These are phyloP conservation scores for Tuber aestivum DNA, from an alignment of 495 filamentous ascomycete genomes.

Conservation along the genomic window DNA sequence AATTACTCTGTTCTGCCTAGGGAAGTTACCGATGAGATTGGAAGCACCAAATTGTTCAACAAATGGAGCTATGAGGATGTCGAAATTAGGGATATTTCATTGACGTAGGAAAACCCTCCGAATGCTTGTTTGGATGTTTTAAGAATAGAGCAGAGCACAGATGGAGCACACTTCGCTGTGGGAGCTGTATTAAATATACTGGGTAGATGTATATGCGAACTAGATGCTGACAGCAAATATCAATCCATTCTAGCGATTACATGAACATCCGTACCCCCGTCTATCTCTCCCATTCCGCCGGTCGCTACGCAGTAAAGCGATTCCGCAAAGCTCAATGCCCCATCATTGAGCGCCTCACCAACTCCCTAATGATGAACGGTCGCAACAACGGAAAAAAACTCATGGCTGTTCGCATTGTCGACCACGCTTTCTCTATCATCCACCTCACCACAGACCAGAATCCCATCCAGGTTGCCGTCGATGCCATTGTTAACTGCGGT, in stretches of 20 bases:
- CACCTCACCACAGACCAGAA: slow-evolving; percentile 99
- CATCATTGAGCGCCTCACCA: slow-evolving; percentile 99
- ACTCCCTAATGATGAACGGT: slow-evolving; percentile 99
- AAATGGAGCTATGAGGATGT: slow-evolving; percentile 98
- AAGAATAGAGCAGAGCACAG: background rate
- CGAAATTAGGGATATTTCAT: slow-evolving; percentile 97
- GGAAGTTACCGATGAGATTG: slow-evolving; percentile 84
- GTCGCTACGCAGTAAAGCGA: slow-evolving; percentile 96
- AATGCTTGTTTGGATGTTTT: slow-evolving; percentile 21
- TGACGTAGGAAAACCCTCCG: slow-evolving; percentile 70
- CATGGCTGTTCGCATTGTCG: slow-evolving; percentile 98
- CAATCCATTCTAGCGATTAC: slow-evolving; percentile 67
- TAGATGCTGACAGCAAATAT: slow-evolving; percentile 6
- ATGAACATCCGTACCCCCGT: slow-evolving; percentile 98
- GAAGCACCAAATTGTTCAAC: slow-evolving; percentile 95
- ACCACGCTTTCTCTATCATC: slow-evolving; percentile 98
- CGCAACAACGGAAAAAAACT: slow-evolving; percentile 99
- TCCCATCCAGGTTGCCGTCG: slow-evolving; percentile 98
- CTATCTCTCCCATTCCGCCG: slow-evolving; percentile 97
- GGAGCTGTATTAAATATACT: background rate
- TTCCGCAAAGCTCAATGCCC: slow-evolving; percentile 99
- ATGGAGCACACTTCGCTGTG: background rate
- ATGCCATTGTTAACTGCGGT: slow-evolving; percentile 99
- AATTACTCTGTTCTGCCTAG: slow-evolving; percentile 81
- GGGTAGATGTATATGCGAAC: background rate